phyloP scores from a whole-genome alignment of 164 flowering plant genomes.

The Amborella trichopoda region DNA sequence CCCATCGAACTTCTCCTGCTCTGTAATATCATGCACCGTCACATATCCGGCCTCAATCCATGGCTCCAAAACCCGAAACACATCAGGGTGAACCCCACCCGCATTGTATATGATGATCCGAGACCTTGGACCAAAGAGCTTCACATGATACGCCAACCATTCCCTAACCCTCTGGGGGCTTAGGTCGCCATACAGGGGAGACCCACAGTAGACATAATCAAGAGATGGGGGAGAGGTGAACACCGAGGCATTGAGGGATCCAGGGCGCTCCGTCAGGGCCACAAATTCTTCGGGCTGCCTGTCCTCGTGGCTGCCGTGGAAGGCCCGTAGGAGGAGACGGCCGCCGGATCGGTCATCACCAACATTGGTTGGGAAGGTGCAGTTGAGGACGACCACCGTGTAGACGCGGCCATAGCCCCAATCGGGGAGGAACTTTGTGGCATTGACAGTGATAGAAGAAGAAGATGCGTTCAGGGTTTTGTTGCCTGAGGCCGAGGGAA shows the following conservation, averaged over 20 bases:
- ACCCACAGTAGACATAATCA: slow-evolving; percentile 85
- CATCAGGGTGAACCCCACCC: slow-evolving; percentile 77
- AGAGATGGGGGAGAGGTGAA: slow-evolving; percentile 29
- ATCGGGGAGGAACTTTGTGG: slow-evolving; percentile 54
- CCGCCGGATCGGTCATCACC: slow-evolving; percentile 54
- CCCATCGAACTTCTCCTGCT: slow-evolving; percentile 83
- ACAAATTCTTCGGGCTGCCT: slow-evolving; percentile 30
- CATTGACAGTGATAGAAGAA: slow-evolving; percentile 12
- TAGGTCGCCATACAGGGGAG: slow-evolving; percentile 61
- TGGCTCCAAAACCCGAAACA: slow-evolving; percentile 71
- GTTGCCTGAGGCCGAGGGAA: too few relatives aligned
- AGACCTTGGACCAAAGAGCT: slow-evolving; percentile 51
- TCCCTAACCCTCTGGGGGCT: slow-evolving; percentile 84
- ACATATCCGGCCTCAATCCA: slow-evolving; percentile 93
- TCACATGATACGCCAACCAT: slow-evolving; percentile 88
- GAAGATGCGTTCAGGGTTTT: slow-evolving; percentile 1
- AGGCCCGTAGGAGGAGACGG: slow-evolving; percentile 35
- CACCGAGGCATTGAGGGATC: slow-evolving; percentile 17
- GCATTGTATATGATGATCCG: slow-evolving; percentile 92
- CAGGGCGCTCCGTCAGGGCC: slow-evolving; percentile 36
- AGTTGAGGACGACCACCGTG: slow-evolving; percentile 79
- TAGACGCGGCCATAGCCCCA: slow-evolving; percentile 97
- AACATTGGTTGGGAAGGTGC: slow-evolving; percentile 47
- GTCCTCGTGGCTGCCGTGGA: slow-evolving; percentile 30
- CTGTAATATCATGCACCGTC: slow-evolving; percentile 73